These are phyloP conservation scores for Neckera pumila DNA, from an alignment of 225 moss, liverwort and hornwort genomes.

Conservation along the genomic window DNA sequence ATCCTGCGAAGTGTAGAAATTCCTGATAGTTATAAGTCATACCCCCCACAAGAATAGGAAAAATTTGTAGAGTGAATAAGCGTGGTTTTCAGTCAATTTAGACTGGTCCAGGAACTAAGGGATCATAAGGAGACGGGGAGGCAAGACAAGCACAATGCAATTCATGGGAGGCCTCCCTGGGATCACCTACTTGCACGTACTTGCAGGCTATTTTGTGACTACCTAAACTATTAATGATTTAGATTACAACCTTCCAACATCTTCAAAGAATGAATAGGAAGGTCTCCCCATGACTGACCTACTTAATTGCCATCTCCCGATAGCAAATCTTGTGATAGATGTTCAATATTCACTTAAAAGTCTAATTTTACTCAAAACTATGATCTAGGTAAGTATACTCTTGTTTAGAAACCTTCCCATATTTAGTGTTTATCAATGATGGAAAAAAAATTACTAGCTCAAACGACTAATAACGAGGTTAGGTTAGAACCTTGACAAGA, in stretches of 20 bases:
- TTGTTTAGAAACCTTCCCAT: not conserved
- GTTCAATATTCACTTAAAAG: not conserved
- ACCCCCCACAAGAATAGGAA: not conserved
- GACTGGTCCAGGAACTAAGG: not conserved
- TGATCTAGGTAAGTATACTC: not conserved
- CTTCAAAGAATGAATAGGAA: not conserved
- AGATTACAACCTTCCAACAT: not conserved
- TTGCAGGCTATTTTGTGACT: not conserved
- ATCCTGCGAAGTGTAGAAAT: slow-evolving; percentile 26
- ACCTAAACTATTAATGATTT: too few relatives aligned
- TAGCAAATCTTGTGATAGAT: not conserved
- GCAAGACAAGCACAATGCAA: not conserved
- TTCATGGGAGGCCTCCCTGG: not conserved
- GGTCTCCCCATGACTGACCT: not conserved
- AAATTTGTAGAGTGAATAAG: not conserved
- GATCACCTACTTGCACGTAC: not conserved
- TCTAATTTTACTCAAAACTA: not conserved
- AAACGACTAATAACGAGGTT: not conserved
- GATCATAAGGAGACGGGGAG: not conserved
- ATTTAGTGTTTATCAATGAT: not conserved
- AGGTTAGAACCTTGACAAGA: slow-evolving; percentile 36
- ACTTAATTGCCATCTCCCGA: not conserved
- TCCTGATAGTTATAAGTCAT: not conserved
- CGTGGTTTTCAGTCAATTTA: not conserved
- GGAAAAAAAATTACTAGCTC: not conserved